phyloP scores from a whole-genome alignment of 768 basidiomycete genomes.

The Pulveroboletus ravenelii region DNA sequence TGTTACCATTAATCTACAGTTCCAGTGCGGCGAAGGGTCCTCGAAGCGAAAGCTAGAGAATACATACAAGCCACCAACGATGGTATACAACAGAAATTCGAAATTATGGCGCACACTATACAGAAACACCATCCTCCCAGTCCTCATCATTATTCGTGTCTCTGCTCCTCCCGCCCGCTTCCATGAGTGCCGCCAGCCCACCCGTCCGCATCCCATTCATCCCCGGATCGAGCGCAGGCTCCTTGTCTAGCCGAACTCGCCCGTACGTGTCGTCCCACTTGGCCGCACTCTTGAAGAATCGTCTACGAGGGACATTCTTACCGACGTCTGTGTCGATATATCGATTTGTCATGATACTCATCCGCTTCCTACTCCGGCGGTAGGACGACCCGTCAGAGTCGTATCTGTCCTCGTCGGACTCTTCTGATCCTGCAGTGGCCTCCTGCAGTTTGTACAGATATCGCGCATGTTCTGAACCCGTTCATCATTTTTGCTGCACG shows the following conservation, averaged over 20 bases:
- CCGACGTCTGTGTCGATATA: constrained; percentile 45
- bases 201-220: constrained; percentile 9
- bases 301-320: constrained; percentile 35
- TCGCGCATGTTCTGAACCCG: constrained; percentile 52
- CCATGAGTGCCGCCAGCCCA: constrained; percentile 24
- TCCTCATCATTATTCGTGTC: constrained; percentile 24
- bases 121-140: constrained; percentile 29
- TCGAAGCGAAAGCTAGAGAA: constrained; percentile 3
- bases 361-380: constrained; percentile 46
- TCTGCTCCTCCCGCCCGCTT: constrained; percentile 19
- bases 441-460: constrained; percentile 61
- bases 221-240: constrained; percentile 17
- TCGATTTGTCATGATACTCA: constrained; percentile 64
- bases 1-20: background rate
- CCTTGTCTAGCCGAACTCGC: constrained; percentile 22
- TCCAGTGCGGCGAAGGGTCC: background rate
- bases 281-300: constrained; percentile 54
- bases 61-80: background rate
- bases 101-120: constrained; percentile 7
- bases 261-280: constrained; percentile 33
- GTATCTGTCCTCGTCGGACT: constrained; percentile 43
- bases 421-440: constrained; percentile 42
- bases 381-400: constrained; percentile 49
- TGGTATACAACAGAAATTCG: background rate
- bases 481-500: background rate